Base-by-base conservation (phyloP, 495 filamentous ascomycete genomes). In the Aspergillus hancockii region DNA sequence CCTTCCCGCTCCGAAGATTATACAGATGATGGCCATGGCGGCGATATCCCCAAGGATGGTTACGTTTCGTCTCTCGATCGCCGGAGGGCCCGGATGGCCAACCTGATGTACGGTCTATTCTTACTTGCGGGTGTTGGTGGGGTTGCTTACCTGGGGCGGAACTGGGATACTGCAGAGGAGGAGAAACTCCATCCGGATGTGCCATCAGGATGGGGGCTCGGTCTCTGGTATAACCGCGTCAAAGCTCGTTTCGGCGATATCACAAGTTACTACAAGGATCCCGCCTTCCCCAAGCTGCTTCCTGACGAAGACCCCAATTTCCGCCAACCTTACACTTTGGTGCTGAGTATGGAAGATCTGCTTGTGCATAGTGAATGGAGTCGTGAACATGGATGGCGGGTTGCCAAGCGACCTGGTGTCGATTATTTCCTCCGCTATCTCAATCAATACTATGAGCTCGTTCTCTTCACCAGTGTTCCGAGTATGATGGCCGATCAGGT, bases 391-490 rank as follows among this genome's bases (percentile, higher is more conserved):
- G 94, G 94, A 28, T 98, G 94, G 93, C 86, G 93, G 57, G 84
- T 93, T 63, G 94, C 94, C 43, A 98, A 98, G 77, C 85, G 94
- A 34, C 94, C 94, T 28, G 94, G 94, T 41, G 82, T 96, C 47
- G 94, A 98, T 76, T 98, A 98, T 79, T 98, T 98, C 79, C 73
- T 98, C 54, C 90, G 89, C 67, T 98, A 98, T 70, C 81, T 98
- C 40, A 92, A 88, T 74, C 91, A 97, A 70, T 97, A 98, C 80
- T 98, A 97, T 73, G 94, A 98, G 71, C 81, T 98, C 22, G 95
- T 97, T 38, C 83, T 98, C 47, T 98, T 97, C 79, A 97, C 95
- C 28, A 91, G 81, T 56, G 85, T 92, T 16, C 90, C 92, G 5
- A 89, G 84, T 63, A 85, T 85, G 68, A 88, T 88, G 61, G 94